Conservation (phyloP, 176 grass and related monocot genomes). For the Otatea glauca region DNA sequence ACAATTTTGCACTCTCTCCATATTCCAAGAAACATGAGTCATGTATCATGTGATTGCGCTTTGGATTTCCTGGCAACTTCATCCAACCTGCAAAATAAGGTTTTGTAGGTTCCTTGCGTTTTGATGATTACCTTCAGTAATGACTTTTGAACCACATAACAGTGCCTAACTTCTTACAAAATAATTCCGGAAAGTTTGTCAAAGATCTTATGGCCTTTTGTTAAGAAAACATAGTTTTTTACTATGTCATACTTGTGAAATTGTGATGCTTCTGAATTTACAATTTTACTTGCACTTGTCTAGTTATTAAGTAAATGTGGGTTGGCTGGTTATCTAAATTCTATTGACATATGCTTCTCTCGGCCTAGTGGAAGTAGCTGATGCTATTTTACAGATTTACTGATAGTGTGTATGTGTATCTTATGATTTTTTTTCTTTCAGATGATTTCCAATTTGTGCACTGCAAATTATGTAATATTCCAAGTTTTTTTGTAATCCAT, state of each 20-base stretch:
- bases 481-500: too few species aligned
- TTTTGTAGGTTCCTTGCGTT: neutral
- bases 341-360: too few species aligned
- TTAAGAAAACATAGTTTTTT: neutral
- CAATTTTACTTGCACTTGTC: slow-evolving; percentile 3
- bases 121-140: neutral
- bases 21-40: neutral
- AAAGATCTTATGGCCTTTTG: neutral
- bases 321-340: too few species aligned
- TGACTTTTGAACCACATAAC: neutral
- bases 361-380: too few species aligned
- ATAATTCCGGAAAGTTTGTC: neutral
- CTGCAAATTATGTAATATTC: too few species aligned
- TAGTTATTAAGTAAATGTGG: neutral
- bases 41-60: neutral
- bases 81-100: neutral
- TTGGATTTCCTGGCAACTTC: neutral
- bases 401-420: too few species aligned
- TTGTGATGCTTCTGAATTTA: slow-evolving; percentile 7
- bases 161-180: neutral
- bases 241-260: neutral
- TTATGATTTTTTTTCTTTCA: too few species aligned
- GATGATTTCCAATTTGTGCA: too few species aligned
- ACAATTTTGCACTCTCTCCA: neutral
- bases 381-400: too few species aligned